Conservation (phyloP, 495 filamentous ascomycete genomes). For the Amphirosellinia nigrospora region DNA sequence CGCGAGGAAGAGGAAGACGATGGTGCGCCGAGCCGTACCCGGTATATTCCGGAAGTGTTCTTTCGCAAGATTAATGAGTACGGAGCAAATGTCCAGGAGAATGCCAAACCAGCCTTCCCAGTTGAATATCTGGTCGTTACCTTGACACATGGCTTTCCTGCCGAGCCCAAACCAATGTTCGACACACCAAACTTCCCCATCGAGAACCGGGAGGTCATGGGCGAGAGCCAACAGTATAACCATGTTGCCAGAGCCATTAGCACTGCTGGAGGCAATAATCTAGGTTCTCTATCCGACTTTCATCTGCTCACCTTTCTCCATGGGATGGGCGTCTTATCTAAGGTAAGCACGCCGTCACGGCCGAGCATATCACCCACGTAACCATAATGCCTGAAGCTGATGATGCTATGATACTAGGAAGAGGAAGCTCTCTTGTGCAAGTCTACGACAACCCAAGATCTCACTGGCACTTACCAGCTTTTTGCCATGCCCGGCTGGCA, state of each 20-base stretch:
- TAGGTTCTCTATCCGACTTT: conserved; percentile 82
- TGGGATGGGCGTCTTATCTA: conserved; percentile 76
- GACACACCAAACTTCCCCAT: conserved; percentile 74
- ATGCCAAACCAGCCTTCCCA: conserved; percentile 94
- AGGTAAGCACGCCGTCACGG: conserved; percentile 55
- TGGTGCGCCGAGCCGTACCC: conserved; percentile 66
- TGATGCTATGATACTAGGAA: conserved; percentile 60
- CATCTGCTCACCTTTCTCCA: conserved; percentile 90
- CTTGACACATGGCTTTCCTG: conserved; percentile 95
- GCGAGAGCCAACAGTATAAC: conserved; percentile 73
- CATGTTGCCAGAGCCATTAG: conserved; percentile 49
- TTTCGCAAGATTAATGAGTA: conserved; percentile 96
- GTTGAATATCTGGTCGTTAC: conserved; percentile 97
- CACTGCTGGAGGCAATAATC: conserved; percentile 40
- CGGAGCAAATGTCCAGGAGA: conserved; percentile 93
- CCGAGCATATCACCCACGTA: background rate
- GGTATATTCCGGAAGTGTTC: conserved; percentile 98
- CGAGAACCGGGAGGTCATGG: conserved; percentile 86
- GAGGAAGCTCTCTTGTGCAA: conserved; percentile 87
- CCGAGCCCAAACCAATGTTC: conserved; percentile 75
- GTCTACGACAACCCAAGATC: conserved; percentile 78
- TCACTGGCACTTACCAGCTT: conserved; percentile 78
- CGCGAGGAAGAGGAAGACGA: conserved; percentile 89
- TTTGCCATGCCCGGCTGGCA: conserved; percentile 88
- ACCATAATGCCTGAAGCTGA: conserved; percentile 10